Percentiles rank a stretch among this genome's conserved stretches.
phyloP scores from a whole-genome alignment of 495 filamentous ascomycete species.

The Halenospora varia region DNA sequence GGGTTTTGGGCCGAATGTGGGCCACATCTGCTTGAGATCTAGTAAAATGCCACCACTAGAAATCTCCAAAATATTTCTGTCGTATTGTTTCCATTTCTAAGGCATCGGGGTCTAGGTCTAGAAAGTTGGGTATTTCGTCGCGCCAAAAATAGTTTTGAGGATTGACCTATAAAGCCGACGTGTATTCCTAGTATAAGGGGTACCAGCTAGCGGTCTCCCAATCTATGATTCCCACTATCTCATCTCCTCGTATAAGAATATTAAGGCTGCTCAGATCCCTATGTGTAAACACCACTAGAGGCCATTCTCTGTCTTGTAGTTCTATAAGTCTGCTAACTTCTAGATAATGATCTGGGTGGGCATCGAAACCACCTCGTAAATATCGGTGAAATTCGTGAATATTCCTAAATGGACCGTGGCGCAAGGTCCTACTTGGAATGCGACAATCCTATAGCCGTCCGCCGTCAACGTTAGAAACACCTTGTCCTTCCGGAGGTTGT shows the following conservation, averaged over 20 bases:
- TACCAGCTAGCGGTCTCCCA: constrained; percentile 51
- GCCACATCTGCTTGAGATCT: neutral
- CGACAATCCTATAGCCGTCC: constrained; percentile 40
- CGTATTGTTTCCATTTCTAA: constrained; percentile 43
- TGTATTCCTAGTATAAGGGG: constrained; percentile 47
- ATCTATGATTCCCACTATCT: constrained; percentile 44
- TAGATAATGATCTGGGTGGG: constrained; percentile 28
- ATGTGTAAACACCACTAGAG: constrained; percentile 23
- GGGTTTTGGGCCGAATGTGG: neutral
- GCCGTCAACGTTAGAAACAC: constrained; percentile 38
- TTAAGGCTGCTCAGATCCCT: constrained; percentile 33
- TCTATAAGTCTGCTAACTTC: neutral
- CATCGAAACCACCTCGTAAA: constrained; percentile 5
- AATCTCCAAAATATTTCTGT: constrained; percentile 35
- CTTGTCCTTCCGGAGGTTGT: constrained; percentile 27
- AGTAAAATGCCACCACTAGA: constrained; percentile 7
- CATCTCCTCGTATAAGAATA: constrained; percentile 26
- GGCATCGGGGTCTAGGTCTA: constrained; percentile 41
- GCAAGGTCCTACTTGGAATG: constrained; percentile 25
- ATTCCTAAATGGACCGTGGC: constrained; percentile 23
- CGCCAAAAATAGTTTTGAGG: constrained; percentile 42
- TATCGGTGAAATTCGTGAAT: constrained; percentile 18
- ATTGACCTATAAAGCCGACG: constrained; percentile 42
- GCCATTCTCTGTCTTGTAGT: neutral
- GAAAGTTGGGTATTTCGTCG: constrained; percentile 44